Evolutionary conservation across 2,329 filamentous ascomycete genomes (phyloP).

Genomic region (Aspergillus ochraceoroseus): DNA sequence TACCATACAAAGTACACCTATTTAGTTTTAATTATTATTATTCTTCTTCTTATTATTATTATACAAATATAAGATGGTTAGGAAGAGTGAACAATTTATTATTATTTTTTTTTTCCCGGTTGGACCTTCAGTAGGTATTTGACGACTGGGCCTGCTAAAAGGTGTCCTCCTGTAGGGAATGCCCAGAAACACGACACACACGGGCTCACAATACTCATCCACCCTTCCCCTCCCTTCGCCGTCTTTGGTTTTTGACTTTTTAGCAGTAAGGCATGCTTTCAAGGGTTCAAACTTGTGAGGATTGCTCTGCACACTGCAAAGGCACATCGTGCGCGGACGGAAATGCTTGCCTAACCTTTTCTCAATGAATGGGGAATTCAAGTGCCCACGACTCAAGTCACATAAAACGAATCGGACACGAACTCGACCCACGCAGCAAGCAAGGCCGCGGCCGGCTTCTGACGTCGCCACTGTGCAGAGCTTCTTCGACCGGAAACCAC

Average conservation of each 20-base stretch:
- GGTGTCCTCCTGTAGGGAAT: too few species aligned
- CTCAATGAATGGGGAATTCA: constrained; percentile 33
- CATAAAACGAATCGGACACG: constrained; percentile 25
- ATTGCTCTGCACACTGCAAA: constrained; percentile 4
- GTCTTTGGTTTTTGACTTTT: too few species aligned
- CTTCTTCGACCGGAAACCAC: constrained; percentile 27
- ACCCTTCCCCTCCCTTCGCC: constrained; percentile 1
- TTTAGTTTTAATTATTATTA: too few species aligned
- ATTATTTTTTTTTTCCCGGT: too few species aligned
- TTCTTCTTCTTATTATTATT: too few species aligned
- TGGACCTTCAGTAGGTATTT: not conserved
- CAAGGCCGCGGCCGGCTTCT: constrained; percentile 6
- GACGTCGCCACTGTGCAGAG: constrained; percentile 14
- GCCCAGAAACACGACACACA: too few species aligned
- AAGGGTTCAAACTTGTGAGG: constrained; percentile 1
- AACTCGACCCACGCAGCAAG: constrained; percentile 34
- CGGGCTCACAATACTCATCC: too few species aligned
- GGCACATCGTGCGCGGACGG: constrained; percentile 10
- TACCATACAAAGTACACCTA: too few species aligned
- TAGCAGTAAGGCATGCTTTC: not conserved
- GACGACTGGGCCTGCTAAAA: too few species aligned
- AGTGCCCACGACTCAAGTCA: constrained; percentile 27
- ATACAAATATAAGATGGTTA: not conserved
- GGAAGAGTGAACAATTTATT: too few species aligned
- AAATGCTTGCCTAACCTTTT: constrained; percentile 5